Percentiles rank a stretch among this genome's conserved stretches.
Evolutionary conservation across 2,329 filamentous ascomycete genomes (phyloP).

Genomic region (Colletotrichum gigasporum): DNA sequence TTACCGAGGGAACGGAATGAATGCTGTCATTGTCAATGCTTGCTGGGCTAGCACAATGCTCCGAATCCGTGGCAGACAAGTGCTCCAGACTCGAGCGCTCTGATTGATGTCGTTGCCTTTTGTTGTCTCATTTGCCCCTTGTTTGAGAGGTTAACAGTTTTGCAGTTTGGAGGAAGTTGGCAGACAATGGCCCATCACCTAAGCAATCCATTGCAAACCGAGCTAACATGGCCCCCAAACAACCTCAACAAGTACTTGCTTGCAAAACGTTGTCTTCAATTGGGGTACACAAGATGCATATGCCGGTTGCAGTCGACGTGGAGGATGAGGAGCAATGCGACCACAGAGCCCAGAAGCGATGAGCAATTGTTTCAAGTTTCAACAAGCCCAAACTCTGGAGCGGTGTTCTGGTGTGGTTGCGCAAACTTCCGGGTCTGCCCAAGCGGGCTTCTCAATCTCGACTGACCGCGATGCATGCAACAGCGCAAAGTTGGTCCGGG

Average conservation of each 20-base stretch:
- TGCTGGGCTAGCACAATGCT: background rate
- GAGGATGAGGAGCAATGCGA: background rate
- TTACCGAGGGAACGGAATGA: background rate
- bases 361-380: slow-evolving; percentile 7
- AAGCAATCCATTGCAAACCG: background rate
- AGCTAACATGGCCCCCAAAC: background rate
- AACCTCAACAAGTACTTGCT: slow-evolving; percentile 2
- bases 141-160: too few species aligned
- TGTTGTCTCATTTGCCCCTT: too few species aligned
- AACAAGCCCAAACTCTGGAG: background rate
- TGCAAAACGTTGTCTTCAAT: slow-evolving; percentile 5
- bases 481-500: background rate
- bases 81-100: background rate
- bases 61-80: background rate
- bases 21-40: background rate
- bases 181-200: background rate
- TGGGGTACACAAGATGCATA: background rate
- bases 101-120: too few species aligned
- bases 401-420: background rate
- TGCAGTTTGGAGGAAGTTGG: background rate
- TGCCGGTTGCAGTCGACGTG: slow-evolving; percentile 12
- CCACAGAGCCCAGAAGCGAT: background rate
- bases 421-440: too few species aligned
- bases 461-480: background rate
- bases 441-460: background rate